Percentiles rank a stretch among this genome's conserved stretches.
Conservation (phyloP, 345 rosid genomes). For the Atalantia buxifolia region DNA sequence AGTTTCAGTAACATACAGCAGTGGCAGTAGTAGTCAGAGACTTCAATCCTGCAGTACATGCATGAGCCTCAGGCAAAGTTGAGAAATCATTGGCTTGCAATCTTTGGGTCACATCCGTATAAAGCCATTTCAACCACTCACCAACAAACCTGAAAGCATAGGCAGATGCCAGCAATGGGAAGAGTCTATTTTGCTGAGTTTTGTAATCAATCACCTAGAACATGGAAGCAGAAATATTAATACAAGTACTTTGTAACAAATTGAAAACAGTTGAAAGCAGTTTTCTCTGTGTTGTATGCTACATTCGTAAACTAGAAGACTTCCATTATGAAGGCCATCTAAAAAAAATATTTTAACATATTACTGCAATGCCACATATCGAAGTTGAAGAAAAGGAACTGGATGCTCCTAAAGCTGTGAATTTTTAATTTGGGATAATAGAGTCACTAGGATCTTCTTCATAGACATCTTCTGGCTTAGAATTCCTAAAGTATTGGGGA, state of each 20-base stretch:
- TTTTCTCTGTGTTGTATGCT: neutral
- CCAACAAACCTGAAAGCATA: constrained; percentile 98
- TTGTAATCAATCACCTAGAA: constrained; percentile 92
- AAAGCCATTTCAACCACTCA: constrained; percentile 97
- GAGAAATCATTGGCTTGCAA: constrained; percentile 88
- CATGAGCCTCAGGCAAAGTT: constrained; percentile 95
- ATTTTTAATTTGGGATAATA: neutral
- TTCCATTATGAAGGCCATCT: neutral
- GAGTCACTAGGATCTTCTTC: neutral
- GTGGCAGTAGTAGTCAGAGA: constrained; percentile 91
- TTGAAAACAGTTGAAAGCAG: neutral
- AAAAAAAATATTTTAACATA: neutral
- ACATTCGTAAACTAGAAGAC: neutral
- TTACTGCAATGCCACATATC: neutral
- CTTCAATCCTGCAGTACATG: constrained; percentile 98
- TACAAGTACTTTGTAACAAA: neutral
- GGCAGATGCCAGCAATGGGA: constrained; percentile 98
- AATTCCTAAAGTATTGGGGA: neutral
- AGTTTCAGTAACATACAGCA: constrained; percentile 57
- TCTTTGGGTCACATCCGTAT: constrained; percentile 82
- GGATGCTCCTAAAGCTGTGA: neutral
- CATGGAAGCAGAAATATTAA: constrained; percentile 17
- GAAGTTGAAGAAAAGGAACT: neutral
- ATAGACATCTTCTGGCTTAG: neutral
- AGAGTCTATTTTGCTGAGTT: constrained; percentile 94